A percentile compares a stretch with the other conserved stretches of the same genome.
Evolutionary conservation across 2,329 filamentous ascomycete species (phyloP).

Genomic region (Colletotrichum orbiculare): DNA sequence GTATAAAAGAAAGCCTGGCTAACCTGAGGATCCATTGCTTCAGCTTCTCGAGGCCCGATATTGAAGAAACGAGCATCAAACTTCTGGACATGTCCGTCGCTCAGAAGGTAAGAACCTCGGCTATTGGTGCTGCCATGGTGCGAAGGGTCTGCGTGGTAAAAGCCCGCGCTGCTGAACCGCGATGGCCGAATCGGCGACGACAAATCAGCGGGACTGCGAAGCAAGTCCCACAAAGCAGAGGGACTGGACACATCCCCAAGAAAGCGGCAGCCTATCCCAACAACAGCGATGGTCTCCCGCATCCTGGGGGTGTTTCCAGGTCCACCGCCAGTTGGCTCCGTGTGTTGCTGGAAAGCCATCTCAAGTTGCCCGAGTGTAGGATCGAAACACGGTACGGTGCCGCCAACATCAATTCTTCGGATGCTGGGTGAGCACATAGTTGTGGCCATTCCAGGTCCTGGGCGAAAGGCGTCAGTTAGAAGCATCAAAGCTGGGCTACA

Average conservation of each 20-base stretch:
- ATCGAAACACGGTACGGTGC: too few relatives aligned
- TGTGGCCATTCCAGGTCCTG: too few relatives aligned
- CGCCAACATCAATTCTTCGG: too few relatives aligned
- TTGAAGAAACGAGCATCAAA: constrained; percentile 46
- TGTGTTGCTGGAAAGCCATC: neutral
- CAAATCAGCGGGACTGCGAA: constrained; percentile 29
- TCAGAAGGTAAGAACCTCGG: constrained; percentile 36
- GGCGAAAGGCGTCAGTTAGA: too few relatives aligned
- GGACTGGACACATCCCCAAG: constrained; percentile 38
- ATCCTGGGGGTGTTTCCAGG: neutral
- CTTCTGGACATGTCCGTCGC: constrained; percentile 35
- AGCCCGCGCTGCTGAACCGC: constrained; percentile 4
- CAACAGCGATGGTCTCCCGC: constrained; percentile 40
- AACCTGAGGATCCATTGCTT: constrained; percentile 46
- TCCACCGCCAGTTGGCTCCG: neutral
- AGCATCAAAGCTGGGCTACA: too few relatives aligned
- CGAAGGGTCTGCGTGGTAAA: constrained; percentile 8
- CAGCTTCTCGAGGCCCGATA: constrained; percentile 42
- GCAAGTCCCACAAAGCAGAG: constrained; percentile 38
- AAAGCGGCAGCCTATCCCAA: constrained; percentile 40
- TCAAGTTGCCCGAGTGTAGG: too few relatives aligned
- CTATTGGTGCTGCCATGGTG: constrained; percentile 37
- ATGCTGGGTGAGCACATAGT: too few relatives aligned
- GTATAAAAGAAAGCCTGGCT: constrained; percentile 37
- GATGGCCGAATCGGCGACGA: neutral